Evolutionary conservation across 176 grass and related monocot species (phyloP).

Genomic region (Oropetium thomaeum): DNA sequence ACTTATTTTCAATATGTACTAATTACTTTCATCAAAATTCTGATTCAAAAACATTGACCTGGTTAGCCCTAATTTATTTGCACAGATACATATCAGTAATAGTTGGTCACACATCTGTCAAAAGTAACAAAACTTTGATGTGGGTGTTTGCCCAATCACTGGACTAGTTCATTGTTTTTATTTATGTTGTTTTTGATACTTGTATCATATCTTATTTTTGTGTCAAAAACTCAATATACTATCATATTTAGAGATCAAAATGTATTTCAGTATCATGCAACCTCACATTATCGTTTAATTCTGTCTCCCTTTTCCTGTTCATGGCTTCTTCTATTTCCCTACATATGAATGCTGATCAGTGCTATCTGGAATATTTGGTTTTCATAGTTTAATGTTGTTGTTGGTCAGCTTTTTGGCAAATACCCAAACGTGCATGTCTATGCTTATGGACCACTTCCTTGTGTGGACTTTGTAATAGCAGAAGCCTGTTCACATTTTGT

Average conservation of each 20-base stretch:
- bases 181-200: neutral
- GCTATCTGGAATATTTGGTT: slow-evolving; percentile 12
- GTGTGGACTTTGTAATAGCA: slow-evolving; percentile 71
- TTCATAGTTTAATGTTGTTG: slow-evolving; percentile 31
- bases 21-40: slow-evolving; percentile 6
- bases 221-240: neutral
- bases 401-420: slow-evolving; percentile 69
- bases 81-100: neutral
- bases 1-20: slow-evolving; percentile 10
- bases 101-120: neutral
- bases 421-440: slow-evolving; percentile 88
- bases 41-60: neutral
- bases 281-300: slow-evolving; percentile 1
- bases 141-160: neutral
- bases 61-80: neutral
- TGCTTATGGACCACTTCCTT: slow-evolving; percentile 93
- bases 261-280: neutral
- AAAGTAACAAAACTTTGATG: neutral
- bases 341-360: slow-evolving; percentile 23
- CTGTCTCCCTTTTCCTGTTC: slow-evolving; percentile 8
- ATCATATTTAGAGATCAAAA: slow-evolving; percentile 14
- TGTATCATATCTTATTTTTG: neutral
- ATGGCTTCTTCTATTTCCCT: slow-evolving; percentile 11
- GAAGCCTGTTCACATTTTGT: slow-evolving; percentile 96
- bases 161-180: neutral